These are phyloP conservation scores for Brassica nigra DNA, from an alignment of 345 rosid genomes.

Conservation along the genomic window DNA sequence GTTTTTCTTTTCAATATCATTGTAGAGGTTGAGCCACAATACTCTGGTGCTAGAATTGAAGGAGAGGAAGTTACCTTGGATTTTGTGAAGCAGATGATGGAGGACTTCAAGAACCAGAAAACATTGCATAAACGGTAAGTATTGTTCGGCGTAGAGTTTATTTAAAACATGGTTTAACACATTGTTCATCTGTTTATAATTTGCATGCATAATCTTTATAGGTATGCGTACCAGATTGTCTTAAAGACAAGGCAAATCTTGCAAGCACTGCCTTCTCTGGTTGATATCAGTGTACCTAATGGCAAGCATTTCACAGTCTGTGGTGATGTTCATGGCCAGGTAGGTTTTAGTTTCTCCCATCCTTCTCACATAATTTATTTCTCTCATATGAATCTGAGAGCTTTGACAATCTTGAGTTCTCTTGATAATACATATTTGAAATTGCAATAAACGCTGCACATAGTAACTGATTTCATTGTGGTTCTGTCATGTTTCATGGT, in stretches of 20 bases:
- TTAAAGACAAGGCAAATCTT: conserved; percentile 83
- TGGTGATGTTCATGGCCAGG: conserved; percentile 99
- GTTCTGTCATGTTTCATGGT: neutral
- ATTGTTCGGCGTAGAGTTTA: conserved; percentile 13
- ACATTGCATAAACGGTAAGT: conserved; percentile 81
- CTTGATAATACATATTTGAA: neutral
- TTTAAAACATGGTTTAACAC: too few species aligned
- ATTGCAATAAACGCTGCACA: neutral
- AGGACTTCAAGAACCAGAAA: conserved; percentile 87
- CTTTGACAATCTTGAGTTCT: neutral
- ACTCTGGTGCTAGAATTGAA: conserved; percentile 88
- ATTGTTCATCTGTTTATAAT: conserved; percentile 16
- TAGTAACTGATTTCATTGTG: neutral
- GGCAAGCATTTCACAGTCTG: conserved; percentile 85
- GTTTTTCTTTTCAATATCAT: conserved; percentile 26
- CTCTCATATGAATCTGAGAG: neutral
- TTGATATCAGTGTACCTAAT: conserved; percentile 73
- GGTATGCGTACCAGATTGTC: conserved; percentile 92
- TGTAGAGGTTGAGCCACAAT: conserved; percentile 97
- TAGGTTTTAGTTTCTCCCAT: conserved; percentile 30
- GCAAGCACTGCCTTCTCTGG: conserved; percentile 73
- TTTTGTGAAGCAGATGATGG: conserved; percentile 93
- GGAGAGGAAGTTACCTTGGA: conserved; percentile 85
- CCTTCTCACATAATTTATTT: neutral
- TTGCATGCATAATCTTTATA: conserved; percentile 39